Evolutionary conservation across 495 filamentous ascomycete genomes (phyloP).

Genomic region (Cercophora samala): DNA sequence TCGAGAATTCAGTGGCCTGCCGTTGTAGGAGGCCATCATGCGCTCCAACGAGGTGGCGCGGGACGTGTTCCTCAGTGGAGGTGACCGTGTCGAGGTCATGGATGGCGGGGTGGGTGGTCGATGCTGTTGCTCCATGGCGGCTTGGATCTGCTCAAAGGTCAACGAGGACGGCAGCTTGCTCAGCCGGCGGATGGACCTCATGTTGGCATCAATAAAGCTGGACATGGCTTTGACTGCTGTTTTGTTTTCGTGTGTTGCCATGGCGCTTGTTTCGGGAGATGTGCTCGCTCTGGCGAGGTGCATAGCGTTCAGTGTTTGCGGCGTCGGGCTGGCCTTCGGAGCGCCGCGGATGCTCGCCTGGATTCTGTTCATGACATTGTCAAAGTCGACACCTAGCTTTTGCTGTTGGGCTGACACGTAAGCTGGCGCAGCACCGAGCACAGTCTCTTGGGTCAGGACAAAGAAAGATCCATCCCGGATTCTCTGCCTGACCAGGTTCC

Average conservation of each 20-base stretch:
- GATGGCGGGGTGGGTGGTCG: slow-evolving; percentile 36
- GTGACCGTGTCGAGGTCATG: slow-evolving; percentile 28
- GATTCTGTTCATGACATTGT: slow-evolving; percentile 42
- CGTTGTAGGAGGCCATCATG: slow-evolving; percentile 22
- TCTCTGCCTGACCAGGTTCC: slow-evolving; percentile 44
- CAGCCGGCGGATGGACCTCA: slow-evolving; percentile 44
- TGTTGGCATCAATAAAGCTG: slow-evolving; percentile 46
- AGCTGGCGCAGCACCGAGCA: slow-evolving; percentile 33
- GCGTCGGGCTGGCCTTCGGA: slow-evolving; percentile 19
- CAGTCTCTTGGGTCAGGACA: slow-evolving; percentile 39
- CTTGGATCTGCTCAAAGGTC: slow-evolving; percentile 37
- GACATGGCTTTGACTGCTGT: slow-evolving; percentile 44
- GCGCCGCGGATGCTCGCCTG: slow-evolving; percentile 32
- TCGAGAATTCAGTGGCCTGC: slow-evolving; percentile 2
- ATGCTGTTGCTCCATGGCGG: slow-evolving; percentile 28
- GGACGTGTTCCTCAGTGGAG: slow-evolving; percentile 15
- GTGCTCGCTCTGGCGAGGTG: slow-evolving; percentile 36
- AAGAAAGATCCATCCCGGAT: slow-evolving; percentile 49
- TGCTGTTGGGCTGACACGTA: slow-evolving; percentile 32
- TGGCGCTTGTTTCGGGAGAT: slow-evolving; percentile 32
- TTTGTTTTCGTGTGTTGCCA: slow-evolving; percentile 40
- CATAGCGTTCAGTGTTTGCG: slow-evolving; percentile 37
- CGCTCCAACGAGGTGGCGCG: slow-evolving; percentile 25
- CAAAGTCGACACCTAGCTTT: slow-evolving; percentile 38
- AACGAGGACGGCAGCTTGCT: slow-evolving; percentile 39